Conservation (phyloP, 1,139 yeast genomes). For the Geotrichum reessii region DNA sequence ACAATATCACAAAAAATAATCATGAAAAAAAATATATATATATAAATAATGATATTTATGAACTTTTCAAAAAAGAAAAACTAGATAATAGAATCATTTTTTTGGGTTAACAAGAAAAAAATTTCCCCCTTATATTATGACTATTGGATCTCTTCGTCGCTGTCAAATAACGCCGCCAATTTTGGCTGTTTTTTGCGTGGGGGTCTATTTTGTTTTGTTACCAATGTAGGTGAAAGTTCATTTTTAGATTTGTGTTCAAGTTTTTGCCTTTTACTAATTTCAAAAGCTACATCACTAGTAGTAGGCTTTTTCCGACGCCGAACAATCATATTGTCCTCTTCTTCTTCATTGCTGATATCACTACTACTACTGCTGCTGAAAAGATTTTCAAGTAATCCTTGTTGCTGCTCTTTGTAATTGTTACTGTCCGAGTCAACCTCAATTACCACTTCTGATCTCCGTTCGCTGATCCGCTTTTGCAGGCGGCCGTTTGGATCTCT, state of each 20-base stretch:
- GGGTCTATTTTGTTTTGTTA: neutral
- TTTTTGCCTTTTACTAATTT: neutral
- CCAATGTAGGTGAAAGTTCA: neutral
- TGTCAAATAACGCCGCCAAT: neutral
- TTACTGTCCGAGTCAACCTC: neutral
- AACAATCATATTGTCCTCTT: neutral
- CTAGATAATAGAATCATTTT: too few species aligned
- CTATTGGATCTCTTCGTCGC: neutral
- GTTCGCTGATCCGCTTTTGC: neutral
- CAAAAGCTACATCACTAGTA: too few species aligned
- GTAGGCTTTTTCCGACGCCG: neutral
- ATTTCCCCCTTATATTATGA: too few species aligned
- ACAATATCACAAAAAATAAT: too few species aligned
- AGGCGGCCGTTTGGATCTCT: neutral
- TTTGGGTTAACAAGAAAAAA: too few species aligned
- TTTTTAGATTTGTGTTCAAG: neutral
- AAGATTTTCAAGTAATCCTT: neutral
- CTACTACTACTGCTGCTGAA: neutral
- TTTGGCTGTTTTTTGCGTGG: neutral
- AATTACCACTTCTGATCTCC: constrained; percentile 1
- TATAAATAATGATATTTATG: too few species aligned
- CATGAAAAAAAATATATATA: too few species aligned
- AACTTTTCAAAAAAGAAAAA: too few species aligned
- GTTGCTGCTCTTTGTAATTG: neutral
- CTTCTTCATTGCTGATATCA: neutral